phyloP scores from a whole-genome alignment of 257 asterid genomes.

The Eustoma russellianum region DNA sequence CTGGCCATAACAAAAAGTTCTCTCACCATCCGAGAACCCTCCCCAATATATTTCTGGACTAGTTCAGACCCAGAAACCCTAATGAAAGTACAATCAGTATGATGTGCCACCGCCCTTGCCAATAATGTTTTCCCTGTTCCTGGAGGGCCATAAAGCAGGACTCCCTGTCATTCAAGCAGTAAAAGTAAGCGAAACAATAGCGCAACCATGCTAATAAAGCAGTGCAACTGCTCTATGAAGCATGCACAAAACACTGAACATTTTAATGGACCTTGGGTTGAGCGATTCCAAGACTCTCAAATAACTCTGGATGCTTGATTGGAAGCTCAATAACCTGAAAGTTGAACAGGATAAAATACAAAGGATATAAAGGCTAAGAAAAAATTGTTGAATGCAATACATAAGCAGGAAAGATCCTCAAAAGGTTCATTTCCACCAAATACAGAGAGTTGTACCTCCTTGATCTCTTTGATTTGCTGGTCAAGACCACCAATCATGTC shows the following conservation, averaged over 20 bases:
- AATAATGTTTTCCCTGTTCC: constrained; percentile 65
- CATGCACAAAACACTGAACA: not conserved
- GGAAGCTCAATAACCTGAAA: constrained; percentile 65
- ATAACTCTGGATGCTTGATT: constrained; percentile 61
- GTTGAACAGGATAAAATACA: not conserved
- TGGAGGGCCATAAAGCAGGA: constrained; percentile 64
- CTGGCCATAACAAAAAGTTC: constrained; percentile 97
- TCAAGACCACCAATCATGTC: constrained; percentile 98
- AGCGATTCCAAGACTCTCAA: constrained; percentile 72
- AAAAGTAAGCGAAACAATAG: constrained; percentile 1
- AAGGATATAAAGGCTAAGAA: not conserved
- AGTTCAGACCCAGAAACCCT: constrained; percentile 63
- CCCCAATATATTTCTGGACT: constrained; percentile 69
- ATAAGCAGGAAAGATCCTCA: not conserved
- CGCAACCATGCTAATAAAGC: not conserved
- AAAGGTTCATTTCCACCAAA: not conserved
- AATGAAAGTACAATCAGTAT: constrained; percentile 62
- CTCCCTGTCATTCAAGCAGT: constrained; percentile 31
- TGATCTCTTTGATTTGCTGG: constrained; percentile 89
- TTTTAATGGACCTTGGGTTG: constrained; percentile 55
- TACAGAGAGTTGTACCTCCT: constrained; percentile 44
- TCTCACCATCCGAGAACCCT: constrained; percentile 88
- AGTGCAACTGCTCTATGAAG: not conserved
- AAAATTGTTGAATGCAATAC: not conserved
- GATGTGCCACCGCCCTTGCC: constrained; percentile 72